These are phyloP conservation scores for Metschnikowia santaceciliae DNA, from an alignment of 805 yeast genomes.

Conservation along the genomic window DNA sequence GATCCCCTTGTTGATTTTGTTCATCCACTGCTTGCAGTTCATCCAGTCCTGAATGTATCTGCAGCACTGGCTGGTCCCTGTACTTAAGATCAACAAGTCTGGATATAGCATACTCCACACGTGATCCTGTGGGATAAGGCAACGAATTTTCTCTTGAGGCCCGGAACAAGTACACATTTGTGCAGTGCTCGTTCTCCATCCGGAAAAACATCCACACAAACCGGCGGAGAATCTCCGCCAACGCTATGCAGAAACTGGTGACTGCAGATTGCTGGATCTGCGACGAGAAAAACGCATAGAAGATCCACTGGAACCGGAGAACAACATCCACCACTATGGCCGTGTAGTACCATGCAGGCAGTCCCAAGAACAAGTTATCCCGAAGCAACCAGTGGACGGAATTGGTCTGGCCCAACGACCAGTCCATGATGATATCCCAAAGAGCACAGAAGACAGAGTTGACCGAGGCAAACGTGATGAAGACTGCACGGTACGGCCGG, in stretches of 20 bases:
- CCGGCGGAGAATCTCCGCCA: slow-evolving; percentile 79
- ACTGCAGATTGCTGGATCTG: slow-evolving; percentile 85
- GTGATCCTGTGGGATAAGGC: slow-evolving; percentile 57
- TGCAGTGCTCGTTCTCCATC: slow-evolving; percentile 93
- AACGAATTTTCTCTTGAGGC: slow-evolving; percentile 85
- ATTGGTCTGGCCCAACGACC: slow-evolving; percentile 76
- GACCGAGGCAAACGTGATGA: slow-evolving; percentile 68
- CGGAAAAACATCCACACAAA: slow-evolving; percentile 89
- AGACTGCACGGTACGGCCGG: slow-evolving; percentile 45
- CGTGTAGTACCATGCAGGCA: slow-evolving; percentile 57
- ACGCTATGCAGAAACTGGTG: slow-evolving; percentile 77
- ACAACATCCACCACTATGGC: slow-evolving; percentile 73
- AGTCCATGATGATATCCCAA: slow-evolving; percentile 96
- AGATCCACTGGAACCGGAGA: slow-evolving; percentile 87
- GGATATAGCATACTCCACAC: slow-evolving; percentile 35
- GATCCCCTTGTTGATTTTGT: not conserved
- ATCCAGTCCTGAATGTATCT: no score
- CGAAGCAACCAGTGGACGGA: slow-evolving; percentile 59
- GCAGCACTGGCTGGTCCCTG: not conserved
- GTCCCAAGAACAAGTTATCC: slow-evolving; percentile 62
- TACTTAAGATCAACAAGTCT: slow-evolving; percentile 34
- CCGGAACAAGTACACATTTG: slow-evolving; percentile 79
- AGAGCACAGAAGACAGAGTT: slow-evolving; percentile 66
- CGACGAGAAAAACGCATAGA: slow-evolving; percentile 71
- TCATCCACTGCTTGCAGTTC: not conserved